phyloP scores from a whole-genome alignment of 2,329 filamentous ascomycete species.

The Sporothrix variecibatus region DNA sequence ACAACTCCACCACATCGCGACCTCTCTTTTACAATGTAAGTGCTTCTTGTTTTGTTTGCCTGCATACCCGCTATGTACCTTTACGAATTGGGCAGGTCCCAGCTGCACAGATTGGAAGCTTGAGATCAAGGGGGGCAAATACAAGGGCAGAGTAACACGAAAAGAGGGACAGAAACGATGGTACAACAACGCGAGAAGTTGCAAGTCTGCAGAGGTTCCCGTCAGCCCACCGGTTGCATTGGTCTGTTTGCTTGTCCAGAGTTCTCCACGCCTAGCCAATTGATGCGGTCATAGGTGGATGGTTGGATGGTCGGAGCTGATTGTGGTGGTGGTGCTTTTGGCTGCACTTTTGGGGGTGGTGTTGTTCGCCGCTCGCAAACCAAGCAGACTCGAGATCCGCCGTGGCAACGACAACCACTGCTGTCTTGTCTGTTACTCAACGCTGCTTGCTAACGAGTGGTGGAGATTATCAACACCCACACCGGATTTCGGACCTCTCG shows the following conservation, averaged over 20 bases:
- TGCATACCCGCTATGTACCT: not conserved
- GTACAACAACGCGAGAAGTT: not conserved
- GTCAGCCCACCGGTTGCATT: not conserved
- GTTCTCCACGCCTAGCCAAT: constrained; percentile 14
- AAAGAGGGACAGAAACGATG: not conserved
- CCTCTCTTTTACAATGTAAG: not conserved
- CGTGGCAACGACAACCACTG: not conserved
- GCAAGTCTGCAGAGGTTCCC: not conserved
- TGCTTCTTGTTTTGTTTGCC: constrained; percentile 2
- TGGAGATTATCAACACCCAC: not conserved
- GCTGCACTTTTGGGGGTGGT: not conserved
- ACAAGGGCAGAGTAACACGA: not conserved
- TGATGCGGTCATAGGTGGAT: constrained; percentile 16
- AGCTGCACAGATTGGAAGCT: not conserved
- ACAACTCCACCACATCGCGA: not conserved
- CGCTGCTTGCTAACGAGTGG: not conserved
- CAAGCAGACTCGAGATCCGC: not conserved
- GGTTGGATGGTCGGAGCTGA: not conserved
- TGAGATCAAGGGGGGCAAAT: not conserved
- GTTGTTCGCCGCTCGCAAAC: not conserved
- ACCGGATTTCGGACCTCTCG: not conserved
- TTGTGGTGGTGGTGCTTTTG: not conserved
- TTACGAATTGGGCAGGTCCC: not conserved
- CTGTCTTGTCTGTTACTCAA: not conserved
- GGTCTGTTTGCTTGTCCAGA: not conserved